phyloP scores from a whole-genome alignment of 1,284 basidiomycete species.

The Irpex rosettiformis region DNA sequence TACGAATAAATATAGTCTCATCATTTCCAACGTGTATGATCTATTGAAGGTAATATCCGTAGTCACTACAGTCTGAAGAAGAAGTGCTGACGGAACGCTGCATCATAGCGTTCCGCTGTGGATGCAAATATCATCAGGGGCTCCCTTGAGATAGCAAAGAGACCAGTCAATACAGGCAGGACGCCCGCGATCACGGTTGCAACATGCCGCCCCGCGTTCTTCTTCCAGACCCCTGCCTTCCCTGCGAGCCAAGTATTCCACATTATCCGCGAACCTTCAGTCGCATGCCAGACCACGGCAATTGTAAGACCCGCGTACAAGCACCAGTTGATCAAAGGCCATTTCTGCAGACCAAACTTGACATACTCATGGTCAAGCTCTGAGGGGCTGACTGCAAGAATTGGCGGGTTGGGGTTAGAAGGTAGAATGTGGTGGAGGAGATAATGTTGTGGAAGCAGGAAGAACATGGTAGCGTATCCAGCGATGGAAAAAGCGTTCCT shows the following conservation, averaged over 20 bases:
- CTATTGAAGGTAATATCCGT: neutral
- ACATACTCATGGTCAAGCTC: conserved; percentile 77
- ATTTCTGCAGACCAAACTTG: conserved; percentile 56
- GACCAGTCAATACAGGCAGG: conserved; percentile 48
- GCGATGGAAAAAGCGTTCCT: conserved; percentile 48
- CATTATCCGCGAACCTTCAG: conserved; percentile 56
- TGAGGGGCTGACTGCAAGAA: conserved; percentile 53
- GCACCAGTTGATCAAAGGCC: conserved; percentile 57
- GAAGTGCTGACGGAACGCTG: conserved; percentile 24
- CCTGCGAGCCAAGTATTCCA: conserved; percentile 41
- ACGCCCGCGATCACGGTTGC: conserved; percentile 34
- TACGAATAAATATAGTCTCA: neutral
- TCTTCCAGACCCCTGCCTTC: conserved; percentile 21
- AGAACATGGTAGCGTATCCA: conserved; percentile 47
- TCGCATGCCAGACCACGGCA: conserved; percentile 49
- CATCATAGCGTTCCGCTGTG: conserved; percentile 43
- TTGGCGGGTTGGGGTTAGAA: conserved; percentile 22
- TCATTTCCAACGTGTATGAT: neutral
- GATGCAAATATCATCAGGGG: conserved; percentile 53
- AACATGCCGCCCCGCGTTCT: conserved; percentile 28
- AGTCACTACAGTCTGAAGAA: conserved; percentile 1
- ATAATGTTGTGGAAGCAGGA: conserved; percentile 63
- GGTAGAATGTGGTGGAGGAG: conserved; percentile 58
- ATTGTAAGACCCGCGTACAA: conserved; percentile 57
- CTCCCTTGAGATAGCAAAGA: conserved; percentile 51